Base-by-base conservation (phyloP, 805 yeast genomes). In the Cyberlindnera japonica region DNA sequence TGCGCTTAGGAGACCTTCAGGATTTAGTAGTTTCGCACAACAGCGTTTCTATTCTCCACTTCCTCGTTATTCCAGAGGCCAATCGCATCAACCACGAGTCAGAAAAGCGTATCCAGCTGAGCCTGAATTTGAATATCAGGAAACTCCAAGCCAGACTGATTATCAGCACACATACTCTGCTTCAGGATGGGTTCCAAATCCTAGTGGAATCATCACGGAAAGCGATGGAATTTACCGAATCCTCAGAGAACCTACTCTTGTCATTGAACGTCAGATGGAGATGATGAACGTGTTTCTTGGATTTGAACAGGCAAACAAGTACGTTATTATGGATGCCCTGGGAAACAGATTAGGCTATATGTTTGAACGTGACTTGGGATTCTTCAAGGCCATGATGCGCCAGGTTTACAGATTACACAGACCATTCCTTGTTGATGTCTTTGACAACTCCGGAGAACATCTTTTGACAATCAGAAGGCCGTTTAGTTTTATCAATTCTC, bases 271-370 rank as follows among this genome's bases (percentile, higher is more conserved):
- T 42, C 84, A 86, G 56, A 69, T 93, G 18, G 98, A 93, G 64
- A 73, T 82, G 67, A 81, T 88, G 88, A 90, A 88, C 56, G 69
- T 93, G 14, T 73, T 89, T 38, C 57, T 90, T 11, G 97, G 97
- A 1, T 87, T 85, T 53, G 98, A 91, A 59, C 98, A 93, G 64
- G 87, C 93, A 2, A 91, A 90, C 58, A 67, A 72, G 48, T 91
- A 91, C 57, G 72, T 69, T 11, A 73, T 93, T 32, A 72, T 81
- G 78, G 83, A 87, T 59, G 72, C 83, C 0, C 51, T 68, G 47
- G 98, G 98, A 1, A 69, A 77, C 38, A 79, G 76, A 37, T 55
- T 93, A 7, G 99, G 96, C 0, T 81, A 71, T 58, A 77, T 91
- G 79, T 71, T 76, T 43, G 99, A 93, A 58, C 76, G 85, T 51